Evolutionary conservation across 2,329 filamentous ascomycete genomes (phyloP), one percentile per base, ranked within the genome.

Genomic region (Paecilomyces variotii): DNA sequence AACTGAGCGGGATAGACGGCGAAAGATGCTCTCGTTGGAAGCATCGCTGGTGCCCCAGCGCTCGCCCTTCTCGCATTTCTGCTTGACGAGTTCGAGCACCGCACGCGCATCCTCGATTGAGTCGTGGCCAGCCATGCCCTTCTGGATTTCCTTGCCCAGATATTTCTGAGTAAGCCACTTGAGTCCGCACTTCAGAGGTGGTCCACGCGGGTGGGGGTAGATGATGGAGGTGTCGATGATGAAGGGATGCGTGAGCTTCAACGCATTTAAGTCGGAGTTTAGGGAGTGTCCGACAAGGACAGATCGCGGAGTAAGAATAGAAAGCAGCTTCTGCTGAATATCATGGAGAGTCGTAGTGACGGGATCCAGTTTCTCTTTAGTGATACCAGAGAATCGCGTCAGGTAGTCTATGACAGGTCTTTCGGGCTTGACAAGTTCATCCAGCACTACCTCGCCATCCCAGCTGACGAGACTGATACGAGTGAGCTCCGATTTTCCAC

Each of bases 51-150:
- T 88, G 35, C 91, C 94, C 90, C 92, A 99, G 26, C 80, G 76
- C 63, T 89, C 89, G 49, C 94, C 94, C 74, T 90, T 94, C 72
- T 97, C 92, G 72, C 93, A 97, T 73, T 99, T 99, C 70, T 93
- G 87, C 74, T 94, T 96, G 54, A 97, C 86, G 1, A 99, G 86
- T 67, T 97, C 92, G 12, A 99, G 85, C 63, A 91, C 95, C 2
- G 94, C 91, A 63, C 83, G 87, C 12, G 94, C 91, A 72, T 99
- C 94, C 74, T 99, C 94, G 62, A 96, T 83, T 59, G 90, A 94
- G 79, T 97, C 88, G 71, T 99, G 94, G 14, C 94, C 94, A 14
- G 81, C 80, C 14, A 79, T 79, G 55, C 88, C 88, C 67, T 89
- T 91, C 71, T 99, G 94, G 56, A 99, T 96, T 71, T 95, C 89